phyloP scores from a whole-genome alignment of 495 filamentous ascomycete species.

The Penicillium odoratum region DNA sequence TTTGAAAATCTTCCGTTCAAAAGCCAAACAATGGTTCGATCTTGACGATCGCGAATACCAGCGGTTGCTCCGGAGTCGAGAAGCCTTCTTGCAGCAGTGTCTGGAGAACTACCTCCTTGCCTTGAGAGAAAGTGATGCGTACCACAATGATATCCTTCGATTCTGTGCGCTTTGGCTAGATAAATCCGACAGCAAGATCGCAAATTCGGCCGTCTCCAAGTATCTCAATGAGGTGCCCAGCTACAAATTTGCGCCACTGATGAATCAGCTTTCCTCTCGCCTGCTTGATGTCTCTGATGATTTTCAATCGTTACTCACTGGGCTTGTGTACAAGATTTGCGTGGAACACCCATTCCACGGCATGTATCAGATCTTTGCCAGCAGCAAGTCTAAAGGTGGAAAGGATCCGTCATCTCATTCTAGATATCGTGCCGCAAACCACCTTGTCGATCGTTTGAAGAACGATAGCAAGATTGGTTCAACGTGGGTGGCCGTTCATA shows the following conservation, averaged over 20 bases:
- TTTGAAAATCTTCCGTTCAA: slow-evolving; percentile 48
- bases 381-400: slow-evolving; percentile 61
- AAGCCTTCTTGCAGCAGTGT: slow-evolving; percentile 79
- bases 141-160: slow-evolving; percentile 87
- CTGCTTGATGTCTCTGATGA: slow-evolving; percentile 64
- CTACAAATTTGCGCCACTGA: slow-evolving; percentile 85
- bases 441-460: slow-evolving; percentile 60
- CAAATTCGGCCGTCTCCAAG: slow-evolving; percentile 73
- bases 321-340: slow-evolving; percentile 77
- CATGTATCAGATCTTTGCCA: slow-evolving; percentile 92
- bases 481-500: slow-evolving; percentile 67
- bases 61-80: slow-evolving; percentile 68
- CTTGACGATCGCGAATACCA: slow-evolving; percentile 86
- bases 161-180: slow-evolving; percentile 96
- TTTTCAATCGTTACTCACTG: slow-evolving; percentile 75
- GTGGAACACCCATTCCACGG: slow-evolving; percentile 92
- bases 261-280: slow-evolving; percentile 94
- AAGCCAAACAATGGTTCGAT: slow-evolving; percentile 83
- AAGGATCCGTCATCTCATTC: slow-evolving; percentile 73
- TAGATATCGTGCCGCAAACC: slow-evolving; percentile 68
- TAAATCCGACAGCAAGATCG: slow-evolving; percentile 65
- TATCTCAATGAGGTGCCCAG: slow-evolving; percentile 74
- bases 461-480: slow-evolving; percentile 41
- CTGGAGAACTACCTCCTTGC: slow-evolving; percentile 93
- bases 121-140: slow-evolving; percentile 77